Percentiles rank a stretch among this genome's conserved stretches.
Evolutionary conservation across 805 yeast species (phyloP).

Genomic region (Helenozyma rhizophorensis): DNA sequence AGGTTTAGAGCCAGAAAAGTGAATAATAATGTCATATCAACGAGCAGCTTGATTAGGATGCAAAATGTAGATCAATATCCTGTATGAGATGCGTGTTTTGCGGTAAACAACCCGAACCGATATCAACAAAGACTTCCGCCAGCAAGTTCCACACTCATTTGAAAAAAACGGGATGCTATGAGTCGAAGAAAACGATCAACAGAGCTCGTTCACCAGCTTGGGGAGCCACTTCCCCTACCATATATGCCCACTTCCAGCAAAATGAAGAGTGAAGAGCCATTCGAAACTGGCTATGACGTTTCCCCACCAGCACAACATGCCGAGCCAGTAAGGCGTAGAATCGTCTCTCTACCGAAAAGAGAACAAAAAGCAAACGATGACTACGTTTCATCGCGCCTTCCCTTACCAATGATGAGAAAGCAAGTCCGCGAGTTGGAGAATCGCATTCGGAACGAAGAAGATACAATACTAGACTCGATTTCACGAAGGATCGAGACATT

Average conservation of each 20-base stretch:
- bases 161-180: slow-evolving; percentile 16
- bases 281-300: neutral
- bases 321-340: slow-evolving; percentile 1
- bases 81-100: too few species aligned
- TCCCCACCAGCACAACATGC: neutral
- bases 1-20: too few species aligned
- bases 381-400: neutral
- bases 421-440: too few species aligned
- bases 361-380: too few species aligned
- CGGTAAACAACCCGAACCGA: too few species aligned
- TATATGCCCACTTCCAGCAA: slow-evolving; percentile 17
- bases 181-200: slow-evolving; percentile 12
- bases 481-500: slow-evolving; percentile 7
- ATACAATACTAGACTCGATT: slow-evolving; percentile 6
- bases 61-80: too few species aligned
- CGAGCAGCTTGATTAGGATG: too few species aligned
- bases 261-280: slow-evolving; percentile 5
- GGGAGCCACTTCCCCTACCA: slow-evolving; percentile 36
- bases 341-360: too few species aligned
- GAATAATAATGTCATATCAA: too few species aligned
- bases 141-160: too few species aligned
- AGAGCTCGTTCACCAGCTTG: slow-evolving; percentile 19
- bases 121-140: too few species aligned
- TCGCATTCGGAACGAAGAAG: slow-evolving; percentile 1
- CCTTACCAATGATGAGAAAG: neutral